Evolutionary conservation across 345 rosid species (phyloP).

Genomic region (Eucalyptus erythrocorys): DNA sequence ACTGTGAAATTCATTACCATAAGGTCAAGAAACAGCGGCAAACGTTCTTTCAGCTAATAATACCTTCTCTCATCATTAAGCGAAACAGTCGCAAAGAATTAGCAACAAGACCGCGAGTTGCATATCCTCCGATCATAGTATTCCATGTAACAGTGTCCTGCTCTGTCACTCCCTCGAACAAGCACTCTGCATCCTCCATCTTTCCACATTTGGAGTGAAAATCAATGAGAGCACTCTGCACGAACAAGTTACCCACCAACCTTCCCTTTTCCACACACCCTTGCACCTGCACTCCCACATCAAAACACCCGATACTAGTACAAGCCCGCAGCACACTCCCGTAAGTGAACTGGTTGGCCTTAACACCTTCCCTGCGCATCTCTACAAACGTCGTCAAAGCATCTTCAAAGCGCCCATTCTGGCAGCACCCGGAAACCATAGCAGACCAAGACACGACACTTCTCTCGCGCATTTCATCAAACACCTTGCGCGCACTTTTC

Average conservation of each 20-base stretch:
- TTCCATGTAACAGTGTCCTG: constrained; percentile 62
- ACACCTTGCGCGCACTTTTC: constrained; percentile 31
- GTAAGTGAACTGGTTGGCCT: constrained; percentile 34
- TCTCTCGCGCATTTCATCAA: constrained; percentile 45
- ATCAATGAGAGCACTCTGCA: constrained; percentile 51
- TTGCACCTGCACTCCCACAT: constrained; percentile 52
- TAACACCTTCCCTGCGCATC: constrained; percentile 34
- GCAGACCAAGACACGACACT: constrained; percentile 62
- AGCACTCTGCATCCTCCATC: constrained; percentile 20
- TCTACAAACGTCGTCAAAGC: constrained; percentile 25
- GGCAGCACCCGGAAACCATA: constrained; percentile 42
- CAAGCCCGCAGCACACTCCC: constrained; percentile 49
- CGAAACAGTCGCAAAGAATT: constrained; percentile 34
- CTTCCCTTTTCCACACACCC: constrained; percentile 38
- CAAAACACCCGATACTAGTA: constrained; percentile 15
- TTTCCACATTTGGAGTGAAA: constrained; percentile 48
- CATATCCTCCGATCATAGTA: constrained; percentile 46
- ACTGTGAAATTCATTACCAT: not conserved
- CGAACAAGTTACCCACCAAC: constrained; percentile 29
- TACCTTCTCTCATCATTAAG: constrained; percentile 60
- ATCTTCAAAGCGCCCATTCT: constrained; percentile 2
- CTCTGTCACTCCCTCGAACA: constrained; percentile 32
- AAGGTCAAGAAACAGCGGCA: not conserved
- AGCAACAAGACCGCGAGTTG: constrained; percentile 10
- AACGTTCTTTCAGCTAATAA: not conserved